Evolutionary conservation across 2,329 filamentous ascomycete species (phyloP), one percentile per base, ranked within the genome.

Genomic region (Cladophialophora bantiana): DNA sequence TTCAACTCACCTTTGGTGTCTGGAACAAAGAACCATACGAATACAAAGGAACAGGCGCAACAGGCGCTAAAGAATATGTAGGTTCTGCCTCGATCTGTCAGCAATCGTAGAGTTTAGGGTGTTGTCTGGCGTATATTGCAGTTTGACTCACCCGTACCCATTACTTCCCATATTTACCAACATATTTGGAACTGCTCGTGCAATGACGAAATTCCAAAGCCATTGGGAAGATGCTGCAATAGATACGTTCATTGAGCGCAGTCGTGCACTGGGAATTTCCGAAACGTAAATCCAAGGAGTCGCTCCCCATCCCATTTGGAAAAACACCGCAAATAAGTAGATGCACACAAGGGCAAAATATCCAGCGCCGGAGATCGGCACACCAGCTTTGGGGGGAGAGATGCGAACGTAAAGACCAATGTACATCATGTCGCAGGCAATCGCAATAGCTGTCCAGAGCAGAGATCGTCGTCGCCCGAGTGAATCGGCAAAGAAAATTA

Each of bases 121-220:
- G 4, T 50, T 50, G 2, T 26, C 9, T 15, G 9, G 2, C 12
- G 20, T 36, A 35, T 31, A 2, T 35, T 4, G 54, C 18, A 12
- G 38, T 5, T n/a, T 10, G 31, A 60, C 58, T 36, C 26, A 60
- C 58, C 58, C 58, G 26, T 60, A 60, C n/a, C 58, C 58, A 26
- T 60, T 60, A 34, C 31, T 36, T 13, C 58, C 58, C 58, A 60
- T 60, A 12, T 60, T 60, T 13, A 60, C 58, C 73, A 91, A 82
- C 89, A 92, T 91, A 54, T 66, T 60, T 7, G 68, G 68, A 13
- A 64, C 65, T 5, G 68, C 59, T 65, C 87, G 80, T 1, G 89
- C 89, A 65, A 92, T 87, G 10, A 91, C 85, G 68, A 92, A 90
- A 75, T 92, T 92, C 77, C 91, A 91, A 5, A 92, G 77, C 89